These are phyloP conservation scores for Mycocentrospora acerina DNA, from an alignment of 2,329 filamentous ascomycete genomes.

Conservation along the genomic window DNA sequence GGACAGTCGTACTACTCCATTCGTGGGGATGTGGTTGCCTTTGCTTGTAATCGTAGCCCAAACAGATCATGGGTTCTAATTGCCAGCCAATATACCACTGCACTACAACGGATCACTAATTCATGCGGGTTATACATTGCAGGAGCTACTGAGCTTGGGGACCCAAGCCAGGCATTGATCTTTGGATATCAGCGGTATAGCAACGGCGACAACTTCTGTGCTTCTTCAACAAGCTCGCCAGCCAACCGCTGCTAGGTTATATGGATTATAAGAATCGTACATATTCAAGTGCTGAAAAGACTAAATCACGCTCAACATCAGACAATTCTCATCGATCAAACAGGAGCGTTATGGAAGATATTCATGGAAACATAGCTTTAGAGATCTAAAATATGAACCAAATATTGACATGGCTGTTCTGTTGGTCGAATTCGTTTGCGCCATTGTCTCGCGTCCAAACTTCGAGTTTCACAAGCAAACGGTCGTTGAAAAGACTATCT, in stretches of 20 bases:
- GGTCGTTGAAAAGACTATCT: too few relatives aligned
- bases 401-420: too few relatives aligned
- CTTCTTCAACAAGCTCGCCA: constrained; percentile 1
- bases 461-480: too few relatives aligned
- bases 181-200: constrained; percentile 2
- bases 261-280: too few relatives aligned
- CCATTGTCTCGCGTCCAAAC: too few relatives aligned
- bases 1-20: constrained; percentile 3
- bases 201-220: constrained; percentile 3
- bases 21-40: constrained; percentile 4
- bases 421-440: too few relatives aligned
- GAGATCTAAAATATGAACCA: too few relatives aligned
- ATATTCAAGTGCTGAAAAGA: too few relatives aligned
- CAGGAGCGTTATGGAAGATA: too few relatives aligned
- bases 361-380: too few relatives aligned
- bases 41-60: constrained; percentile 1
- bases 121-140: constrained; percentile 1
- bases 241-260: constrained; percentile 59
- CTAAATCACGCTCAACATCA: too few relatives aligned
- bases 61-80: neutral
- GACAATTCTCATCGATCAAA: too few relatives aligned
- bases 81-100: neutral
- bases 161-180: neutral
- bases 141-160: neutral
- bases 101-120: neutral